phyloP scores from a whole-genome alignment of 352 stramenopile species.

The Globisporangium splendens region DNA sequence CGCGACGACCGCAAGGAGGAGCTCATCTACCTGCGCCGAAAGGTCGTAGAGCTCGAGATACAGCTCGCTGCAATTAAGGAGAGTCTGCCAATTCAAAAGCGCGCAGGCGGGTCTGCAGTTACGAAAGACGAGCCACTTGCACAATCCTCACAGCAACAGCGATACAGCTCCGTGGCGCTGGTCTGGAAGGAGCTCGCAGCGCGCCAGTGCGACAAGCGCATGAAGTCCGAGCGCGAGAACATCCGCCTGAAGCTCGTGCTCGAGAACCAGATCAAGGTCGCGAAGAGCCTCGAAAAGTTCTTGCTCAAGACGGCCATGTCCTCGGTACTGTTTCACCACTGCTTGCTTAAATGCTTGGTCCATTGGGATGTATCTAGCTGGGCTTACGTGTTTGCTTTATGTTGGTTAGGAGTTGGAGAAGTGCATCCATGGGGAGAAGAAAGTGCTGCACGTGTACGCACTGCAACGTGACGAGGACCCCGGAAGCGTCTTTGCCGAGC shows the following conservation, averaged over 20 bases:
- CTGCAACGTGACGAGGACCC: too few relatives aligned
- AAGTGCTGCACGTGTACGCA: too few relatives aligned
- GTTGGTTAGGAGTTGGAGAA: too few relatives aligned
- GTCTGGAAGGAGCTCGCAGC: constrained; percentile 28
- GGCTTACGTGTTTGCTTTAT: too few relatives aligned
- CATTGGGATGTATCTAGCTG: too few relatives aligned
- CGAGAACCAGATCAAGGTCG: constrained; percentile 31
- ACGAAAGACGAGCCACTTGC: not conserved
- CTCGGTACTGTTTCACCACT: too few relatives aligned
- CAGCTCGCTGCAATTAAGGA: constrained; percentile 15
- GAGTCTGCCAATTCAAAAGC: not conserved
- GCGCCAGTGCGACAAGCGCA: constrained; percentile 20
- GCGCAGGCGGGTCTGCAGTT: too few relatives aligned
- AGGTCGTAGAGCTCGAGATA: constrained; percentile 36
- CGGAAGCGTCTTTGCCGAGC: too few relatives aligned
- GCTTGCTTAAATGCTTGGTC: too few relatives aligned
- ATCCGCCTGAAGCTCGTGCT: constrained; percentile 21
- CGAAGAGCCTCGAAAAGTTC: constrained; percentile 25
- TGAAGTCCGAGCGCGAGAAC: constrained; percentile 28
- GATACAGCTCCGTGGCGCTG: not conserved
- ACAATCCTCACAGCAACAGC: constrained; percentile 1
- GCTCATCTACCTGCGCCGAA: constrained; percentile 37
- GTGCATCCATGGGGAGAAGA: too few relatives aligned
- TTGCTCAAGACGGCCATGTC: not conserved
- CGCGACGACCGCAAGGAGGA: constrained; percentile 38